A percentile compares a stretch with the other conserved stretches of the same genome.
Evolutionary conservation across 2,329 filamentous ascomycete species (phyloP).

Genomic region (Neonectria faginata): DNA sequence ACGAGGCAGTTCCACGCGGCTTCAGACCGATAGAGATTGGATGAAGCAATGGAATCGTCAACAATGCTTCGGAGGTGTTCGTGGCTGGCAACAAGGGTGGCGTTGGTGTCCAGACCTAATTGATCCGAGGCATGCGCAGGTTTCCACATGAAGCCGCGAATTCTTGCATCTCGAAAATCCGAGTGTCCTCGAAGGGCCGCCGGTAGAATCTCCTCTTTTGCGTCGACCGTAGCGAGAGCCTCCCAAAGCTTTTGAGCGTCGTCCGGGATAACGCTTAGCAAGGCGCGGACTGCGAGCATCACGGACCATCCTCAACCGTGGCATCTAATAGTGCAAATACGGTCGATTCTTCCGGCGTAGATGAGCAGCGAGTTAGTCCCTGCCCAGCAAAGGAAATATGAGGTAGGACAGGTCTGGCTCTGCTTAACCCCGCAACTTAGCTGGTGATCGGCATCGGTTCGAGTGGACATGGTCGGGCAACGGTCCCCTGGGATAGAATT

Average conservation of each 20-base stretch:
- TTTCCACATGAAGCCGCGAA: slow-evolving; percentile 10
- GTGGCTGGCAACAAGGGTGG: slow-evolving; percentile 3
- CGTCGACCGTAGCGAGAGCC: slow-evolving; percentile 8
- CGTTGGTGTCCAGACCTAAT: not conserved
- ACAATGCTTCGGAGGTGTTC: slow-evolving; percentile 14
- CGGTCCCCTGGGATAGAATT: too few relatives aligned
- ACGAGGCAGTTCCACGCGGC: slow-evolving; percentile 24
- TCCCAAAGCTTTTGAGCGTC: slow-evolving; percentile 1
- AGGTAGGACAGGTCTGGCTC: too few relatives aligned
- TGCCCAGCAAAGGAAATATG: too few relatives aligned
- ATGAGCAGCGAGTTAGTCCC: too few relatives aligned
- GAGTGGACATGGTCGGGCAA: too few relatives aligned
- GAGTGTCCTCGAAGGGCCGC: slow-evolving; percentile 12
- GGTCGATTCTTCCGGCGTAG: too few relatives aligned
- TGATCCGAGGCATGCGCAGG: not conserved
- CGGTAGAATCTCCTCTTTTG: slow-evolving; percentile 17
- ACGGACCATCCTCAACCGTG: too few relatives aligned
- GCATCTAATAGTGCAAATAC: too few relatives aligned
- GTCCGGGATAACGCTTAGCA: slow-evolving; percentile 4
- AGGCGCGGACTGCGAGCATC: too few relatives aligned
- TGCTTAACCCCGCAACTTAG: too few relatives aligned
- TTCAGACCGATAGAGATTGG: slow-evolving; percentile 19
- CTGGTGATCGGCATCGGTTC: too few relatives aligned
- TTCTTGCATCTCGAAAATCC: slow-evolving; percentile 6
- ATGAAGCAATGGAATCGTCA: slow-evolving; percentile 17